Conservation (phyloP, 139 green algal genomes). For the Micractinium conductrix region DNA sequence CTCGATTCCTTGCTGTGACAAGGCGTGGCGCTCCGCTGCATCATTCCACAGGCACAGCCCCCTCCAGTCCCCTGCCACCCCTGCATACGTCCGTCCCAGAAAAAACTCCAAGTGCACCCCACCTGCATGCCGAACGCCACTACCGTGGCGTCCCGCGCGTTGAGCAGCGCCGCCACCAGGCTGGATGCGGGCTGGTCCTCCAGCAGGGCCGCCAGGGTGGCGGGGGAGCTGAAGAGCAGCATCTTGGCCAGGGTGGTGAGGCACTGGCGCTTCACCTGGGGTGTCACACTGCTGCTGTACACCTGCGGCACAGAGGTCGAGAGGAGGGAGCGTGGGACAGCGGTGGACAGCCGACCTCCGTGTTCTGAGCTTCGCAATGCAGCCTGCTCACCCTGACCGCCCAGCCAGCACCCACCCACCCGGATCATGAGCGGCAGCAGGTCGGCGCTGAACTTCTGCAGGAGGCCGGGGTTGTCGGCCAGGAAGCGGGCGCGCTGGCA, state of each 20-base stretch:
- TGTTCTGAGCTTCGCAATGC: neutral
- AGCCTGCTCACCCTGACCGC: neutral
- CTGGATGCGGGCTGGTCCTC: constrained; percentile 73
- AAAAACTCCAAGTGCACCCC: too few relatives aligned
- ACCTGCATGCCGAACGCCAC: constrained; percentile 56
- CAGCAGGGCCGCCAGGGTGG: constrained; percentile 71
- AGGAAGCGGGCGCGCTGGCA: constrained; percentile 52
- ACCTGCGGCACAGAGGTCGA: constrained; percentile 39
- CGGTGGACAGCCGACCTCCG: neutral
- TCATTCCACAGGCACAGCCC: too few relatives aligned
- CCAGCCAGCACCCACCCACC: constrained; percentile 44
- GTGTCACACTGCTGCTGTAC: constrained; percentile 67
- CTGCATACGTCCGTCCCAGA: too few relatives aligned
- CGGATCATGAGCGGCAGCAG: constrained; percentile 84
- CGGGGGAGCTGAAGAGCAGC: constrained; percentile 59
- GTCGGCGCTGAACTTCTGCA: constrained; percentile 66
- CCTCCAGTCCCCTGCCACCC: too few relatives aligned
- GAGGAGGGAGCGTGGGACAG: neutral
- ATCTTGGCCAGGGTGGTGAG: constrained; percentile 78
- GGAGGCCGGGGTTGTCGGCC: constrained; percentile 58
- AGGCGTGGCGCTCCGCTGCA: too few relatives aligned
- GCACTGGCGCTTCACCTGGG: constrained; percentile 70
- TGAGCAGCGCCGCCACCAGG: constrained; percentile 87
- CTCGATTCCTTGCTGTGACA: too few relatives aligned
- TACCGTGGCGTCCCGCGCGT: constrained; percentile 60